Percentiles rank a stretch among this genome's conserved stretches.
Evolutionary conservation across 2,329 filamentous ascomycete genomes (phyloP).

Genomic region (Alternaria sp.): DNA sequence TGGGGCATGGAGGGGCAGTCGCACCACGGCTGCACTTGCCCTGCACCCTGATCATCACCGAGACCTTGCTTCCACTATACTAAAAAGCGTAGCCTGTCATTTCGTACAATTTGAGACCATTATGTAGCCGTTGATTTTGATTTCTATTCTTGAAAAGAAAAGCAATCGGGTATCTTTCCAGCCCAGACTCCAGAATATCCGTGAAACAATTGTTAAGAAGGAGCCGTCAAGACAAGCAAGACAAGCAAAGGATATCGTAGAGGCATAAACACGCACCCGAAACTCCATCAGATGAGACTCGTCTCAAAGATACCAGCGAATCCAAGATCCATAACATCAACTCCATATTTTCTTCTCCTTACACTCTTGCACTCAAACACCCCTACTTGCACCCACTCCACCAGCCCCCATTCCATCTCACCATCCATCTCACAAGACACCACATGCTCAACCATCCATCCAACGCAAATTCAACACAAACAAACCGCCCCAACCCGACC

Average conservation of each 20-base stretch:
- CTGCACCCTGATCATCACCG: slow-evolving; percentile 10
- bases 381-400: background rate
- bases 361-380: background rate
- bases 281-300: background rate
- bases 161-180: background rate
- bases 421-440: background rate
- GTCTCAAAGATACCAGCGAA: background rate
- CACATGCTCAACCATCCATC: background rate
- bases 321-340: background rate
- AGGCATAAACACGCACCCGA: background rate
- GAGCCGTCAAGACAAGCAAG: background rate
- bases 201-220: background rate
- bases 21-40: background rate
- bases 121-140: too few species aligned
- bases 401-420: background rate
- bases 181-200: background rate
- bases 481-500: background rate
- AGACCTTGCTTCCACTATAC: background rate
- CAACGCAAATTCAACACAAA: slow-evolving; percentile 2
- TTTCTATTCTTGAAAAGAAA: fast-evolving
- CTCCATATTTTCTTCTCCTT: background rate
- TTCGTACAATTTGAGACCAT: background rate
- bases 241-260: background rate
- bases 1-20: slow-evolving; percentile 22
- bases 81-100: background rate